Evolutionary conservation across 2,329 filamentous ascomycete species (phyloP).

Genomic region (Beauveria sp.): DNA sequence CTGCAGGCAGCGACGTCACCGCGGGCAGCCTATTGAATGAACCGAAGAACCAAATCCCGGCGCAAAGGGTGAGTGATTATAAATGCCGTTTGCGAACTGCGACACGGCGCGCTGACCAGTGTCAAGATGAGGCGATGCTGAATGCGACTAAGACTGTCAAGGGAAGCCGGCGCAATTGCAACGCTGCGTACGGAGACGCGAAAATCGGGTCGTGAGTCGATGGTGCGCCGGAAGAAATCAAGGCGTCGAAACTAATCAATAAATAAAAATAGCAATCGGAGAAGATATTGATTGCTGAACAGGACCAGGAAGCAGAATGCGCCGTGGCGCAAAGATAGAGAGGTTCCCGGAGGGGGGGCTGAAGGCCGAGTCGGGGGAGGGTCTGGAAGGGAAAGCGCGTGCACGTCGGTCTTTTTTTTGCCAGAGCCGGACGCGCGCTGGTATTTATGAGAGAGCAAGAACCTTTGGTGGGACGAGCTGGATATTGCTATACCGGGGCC

Average conservation of each 20-base stretch:
- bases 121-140: background rate
- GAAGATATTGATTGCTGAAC: background rate
- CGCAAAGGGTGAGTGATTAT: background rate
- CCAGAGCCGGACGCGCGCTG: slow-evolving; percentile 35
- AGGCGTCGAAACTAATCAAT: background rate
- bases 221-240: slow-evolving; percentile 10
- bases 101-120: background rate
- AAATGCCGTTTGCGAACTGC: background rate
- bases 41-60: background rate
- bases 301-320: slow-evolving; percentile 2
- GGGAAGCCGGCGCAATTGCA: background rate
- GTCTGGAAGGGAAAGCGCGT: slow-evolving; percentile 38
- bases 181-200: background rate
- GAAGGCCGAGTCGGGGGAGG: slow-evolving; percentile 19
- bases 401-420: slow-evolving; percentile 36
- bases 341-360: slow-evolving; percentile 5
- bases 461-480: slow-evolving; percentile 26
- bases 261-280: background rate
- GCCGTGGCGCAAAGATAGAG: slow-evolving; percentile 4
- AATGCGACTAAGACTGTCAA: background rate
- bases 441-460: slow-evolving; percentile 38
- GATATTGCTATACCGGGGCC: slow-evolving; percentile 32
- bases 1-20: slow-evolving; percentile 1
- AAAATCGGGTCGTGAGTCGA: background rate
- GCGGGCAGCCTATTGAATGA: background rate